These are phyloP conservation scores for Hypoxylon sp. DNA, from an alignment of 2,329 filamentous ascomycete genomes.

Conservation along the genomic window DNA sequence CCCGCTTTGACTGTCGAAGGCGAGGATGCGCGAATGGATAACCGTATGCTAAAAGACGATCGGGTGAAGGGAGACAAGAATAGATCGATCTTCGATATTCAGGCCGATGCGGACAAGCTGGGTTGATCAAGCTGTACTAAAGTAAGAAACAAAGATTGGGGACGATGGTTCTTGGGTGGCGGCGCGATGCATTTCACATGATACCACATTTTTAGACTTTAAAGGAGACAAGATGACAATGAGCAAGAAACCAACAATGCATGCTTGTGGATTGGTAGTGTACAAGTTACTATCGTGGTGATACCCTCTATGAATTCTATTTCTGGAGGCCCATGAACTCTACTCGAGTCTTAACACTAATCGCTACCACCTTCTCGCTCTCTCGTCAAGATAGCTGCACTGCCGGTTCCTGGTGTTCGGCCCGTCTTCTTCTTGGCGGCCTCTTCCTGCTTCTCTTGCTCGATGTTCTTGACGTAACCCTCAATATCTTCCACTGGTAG, in stretches of 20 bases:
- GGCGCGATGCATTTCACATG: constrained; percentile 52
- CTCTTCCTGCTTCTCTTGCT: constrained; percentile 99
- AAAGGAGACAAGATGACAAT: constrained; percentile 25
- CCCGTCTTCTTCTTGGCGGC: constrained; percentile 96
- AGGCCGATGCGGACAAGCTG: constrained; percentile 80
- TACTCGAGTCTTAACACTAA: constrained; percentile 32
- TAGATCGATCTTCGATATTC: constrained; percentile 81
- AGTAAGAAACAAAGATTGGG: constrained; percentile 3
- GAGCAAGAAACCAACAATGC: constrained; percentile 22
- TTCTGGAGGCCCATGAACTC: constrained; percentile 30
- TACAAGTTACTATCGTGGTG: constrained; percentile 36
- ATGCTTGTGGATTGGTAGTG: constrained; percentile 35
- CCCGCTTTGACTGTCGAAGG: constrained; percentile 89
- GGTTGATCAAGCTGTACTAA: constrained; percentile 65
- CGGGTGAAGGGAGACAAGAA: constrained; percentile 73
- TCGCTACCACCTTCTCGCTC: constrained; percentile 58
- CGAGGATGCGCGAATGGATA: constrained; percentile 88
- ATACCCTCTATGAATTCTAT: constrained; percentile 28
- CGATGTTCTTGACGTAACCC: constrained; percentile 97
- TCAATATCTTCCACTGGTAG: constrained; percentile 96
- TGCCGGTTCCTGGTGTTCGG: constrained; percentile 77
- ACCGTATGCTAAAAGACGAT: constrained; percentile 94
- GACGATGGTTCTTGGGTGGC: constrained; percentile 26
- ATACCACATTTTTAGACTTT: constrained; percentile 52
- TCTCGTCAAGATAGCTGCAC: constrained; percentile 81